phyloP scores from a whole-genome alignment of 208 protist genomes.

The Crithidia fasciculata region DNA sequence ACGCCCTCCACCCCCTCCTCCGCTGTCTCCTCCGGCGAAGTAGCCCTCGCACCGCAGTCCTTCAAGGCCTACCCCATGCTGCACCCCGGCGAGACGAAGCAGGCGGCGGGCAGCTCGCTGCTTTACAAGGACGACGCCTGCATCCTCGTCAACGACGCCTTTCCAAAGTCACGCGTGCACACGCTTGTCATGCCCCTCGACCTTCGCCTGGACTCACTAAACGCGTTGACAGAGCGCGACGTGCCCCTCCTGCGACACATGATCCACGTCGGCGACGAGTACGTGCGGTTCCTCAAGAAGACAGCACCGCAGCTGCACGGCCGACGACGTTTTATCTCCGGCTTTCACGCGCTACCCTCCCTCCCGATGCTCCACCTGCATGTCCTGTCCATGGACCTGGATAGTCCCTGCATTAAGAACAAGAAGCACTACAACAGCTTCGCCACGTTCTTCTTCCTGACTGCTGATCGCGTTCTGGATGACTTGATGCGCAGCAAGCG shows the following conservation, averaged over 20 bases:
- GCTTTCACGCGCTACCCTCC: constrained; percentile 88
- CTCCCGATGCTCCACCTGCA: constrained; percentile 90
- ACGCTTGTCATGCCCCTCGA: constrained; percentile 86
- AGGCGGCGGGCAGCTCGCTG: constrained; percentile 47
- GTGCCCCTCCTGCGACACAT: constrained; percentile 65
- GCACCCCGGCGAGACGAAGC: constrained; percentile 34
- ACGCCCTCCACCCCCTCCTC: constrained; percentile 2
- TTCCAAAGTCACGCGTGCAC: constrained; percentile 86
- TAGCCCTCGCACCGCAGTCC: constrained; percentile 26
- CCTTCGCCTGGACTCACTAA: constrained; percentile 61
- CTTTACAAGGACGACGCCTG: constrained; percentile 82
- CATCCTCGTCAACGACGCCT: constrained; percentile 85
- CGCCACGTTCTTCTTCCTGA: constrained; percentile 88
- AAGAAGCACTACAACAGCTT: constrained; percentile 94
- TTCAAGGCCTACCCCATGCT: constrained; percentile 59
- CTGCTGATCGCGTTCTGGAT: constrained; percentile 53
- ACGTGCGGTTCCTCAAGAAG: constrained; percentile 56
- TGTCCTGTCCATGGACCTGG: constrained; percentile 81
- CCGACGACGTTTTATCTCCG: constrained; percentile 60
- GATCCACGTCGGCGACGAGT: constrained; percentile 53
- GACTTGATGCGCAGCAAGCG: constrained; percentile 67
- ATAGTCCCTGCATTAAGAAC: constrained; percentile 76
- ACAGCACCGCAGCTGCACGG: constrained; percentile 21
- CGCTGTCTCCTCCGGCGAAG: constrained; percentile 3
- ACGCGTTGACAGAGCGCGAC: constrained; percentile 56